Base-by-base conservation (phyloP, 2,329 filamentous ascomycete species). In the Pyrenophora seminiperda region DNA sequence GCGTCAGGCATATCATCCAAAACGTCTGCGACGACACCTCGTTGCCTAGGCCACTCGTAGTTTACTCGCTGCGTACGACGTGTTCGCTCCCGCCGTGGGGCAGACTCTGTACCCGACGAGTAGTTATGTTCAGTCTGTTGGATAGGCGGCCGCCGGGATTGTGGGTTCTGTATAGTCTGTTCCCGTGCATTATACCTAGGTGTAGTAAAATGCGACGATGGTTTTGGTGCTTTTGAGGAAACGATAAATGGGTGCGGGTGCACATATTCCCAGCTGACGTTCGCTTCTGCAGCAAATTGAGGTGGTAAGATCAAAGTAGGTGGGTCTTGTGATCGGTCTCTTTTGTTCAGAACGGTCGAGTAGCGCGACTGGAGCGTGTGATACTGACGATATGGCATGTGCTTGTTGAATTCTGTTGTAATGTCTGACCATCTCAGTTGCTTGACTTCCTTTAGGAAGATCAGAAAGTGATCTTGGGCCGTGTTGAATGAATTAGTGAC, bases 361-460 rank as follows among this genome's bases (percentile, higher is more conserved):
- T 71, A 74, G 2, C 58, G 56, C 10, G 54, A 65, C 30, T 71
- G 65, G 0, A 73, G 47, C 7, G 55, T 53, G 3, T 32, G 15
- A 10, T 61, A 61, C 7, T 44, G 64, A 3, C 77, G 65, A 9
- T 59, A 51, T 1, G 69, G 62, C 39, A 76, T 73, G 20, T 73
- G 60, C 2, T 31, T 47, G 19, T 58, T 50, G 10, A 61, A 69
- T 30, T 61, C 59, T 4, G 50, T 30, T 0, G 62, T 61, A 7
- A 79, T 75, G 1, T 71, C 56, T 2, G 58, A 45, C 75, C 75
- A 79, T 7, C 51, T 50, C 3, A 67, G 50, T 5, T 59, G 56
- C 29, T 75, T 70, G 0, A 73, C 71, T 44, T 77, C 75, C 39
- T 73, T 77, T 4, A 79, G 44, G 29, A 71, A 72, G 4, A 75